Percentiles rank a stretch among this genome's conserved stretches.
Evolutionary conservation across 257 asterid species (phyloP).

Genomic region (Schizonepeta tenuifolia): DNA sequence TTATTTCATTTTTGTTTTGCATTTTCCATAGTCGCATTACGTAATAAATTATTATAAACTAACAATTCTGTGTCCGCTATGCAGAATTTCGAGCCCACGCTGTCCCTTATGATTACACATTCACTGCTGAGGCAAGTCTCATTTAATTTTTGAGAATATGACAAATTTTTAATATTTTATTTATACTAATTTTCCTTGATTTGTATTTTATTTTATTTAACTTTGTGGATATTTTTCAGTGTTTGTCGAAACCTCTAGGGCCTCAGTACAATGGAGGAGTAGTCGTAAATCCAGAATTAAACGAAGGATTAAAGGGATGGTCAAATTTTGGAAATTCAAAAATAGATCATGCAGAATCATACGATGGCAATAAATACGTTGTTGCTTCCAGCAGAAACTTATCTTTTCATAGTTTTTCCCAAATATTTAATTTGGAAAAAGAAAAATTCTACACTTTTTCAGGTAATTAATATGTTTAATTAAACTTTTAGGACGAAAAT

Average conservation of each 20-base stretch:
- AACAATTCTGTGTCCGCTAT: background rate
- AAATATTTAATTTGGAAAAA: conserved; percentile 41
- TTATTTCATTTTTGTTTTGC: background rate
- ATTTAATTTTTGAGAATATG: no score
- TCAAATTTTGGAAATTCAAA: conserved; percentile 41
- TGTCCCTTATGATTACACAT: conserved; percentile 52
- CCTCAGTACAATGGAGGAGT: conserved; percentile 74
- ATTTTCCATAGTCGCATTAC: background rate
- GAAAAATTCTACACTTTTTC: conserved; percentile 60
- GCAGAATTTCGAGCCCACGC: conserved; percentile 47
- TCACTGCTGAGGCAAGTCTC: conserved; percentile 49
- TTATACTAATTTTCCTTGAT: background rate
- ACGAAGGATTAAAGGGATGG: conserved; percentile 66
- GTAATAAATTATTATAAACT: background rate
- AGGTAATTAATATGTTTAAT: conserved; percentile 41
- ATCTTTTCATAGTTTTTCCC: conserved; percentile 46
- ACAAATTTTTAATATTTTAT: background rate
- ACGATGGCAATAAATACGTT: conserved; percentile 53
- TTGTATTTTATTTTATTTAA: background rate
- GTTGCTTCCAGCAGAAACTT: conserved; percentile 45
- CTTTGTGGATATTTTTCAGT: conserved; percentile 35
- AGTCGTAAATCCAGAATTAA: conserved; percentile 57
- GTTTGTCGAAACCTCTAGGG: conserved; percentile 49
- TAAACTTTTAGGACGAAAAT: background rate
- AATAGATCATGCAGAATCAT: conserved; percentile 33